Conservation (phyloP, 1,284 basidiomycete genomes). For the Schizopora paradoxa region DNA sequence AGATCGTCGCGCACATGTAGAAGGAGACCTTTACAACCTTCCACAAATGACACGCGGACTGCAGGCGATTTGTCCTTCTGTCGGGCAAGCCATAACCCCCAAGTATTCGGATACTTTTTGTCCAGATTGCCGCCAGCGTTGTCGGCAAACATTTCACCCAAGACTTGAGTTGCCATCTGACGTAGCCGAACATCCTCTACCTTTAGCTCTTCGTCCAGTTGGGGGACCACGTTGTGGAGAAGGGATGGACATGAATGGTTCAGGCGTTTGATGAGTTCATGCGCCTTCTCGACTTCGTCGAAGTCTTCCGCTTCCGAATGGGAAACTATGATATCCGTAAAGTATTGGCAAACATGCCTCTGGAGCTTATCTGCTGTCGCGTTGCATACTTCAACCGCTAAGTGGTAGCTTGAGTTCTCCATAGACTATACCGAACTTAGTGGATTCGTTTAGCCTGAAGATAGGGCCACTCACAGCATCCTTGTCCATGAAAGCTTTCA, state of each 20-base stretch:
- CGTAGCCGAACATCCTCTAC: conserved; percentile 74
- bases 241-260: conserved; percentile 78
- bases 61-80: conserved; percentile 70
- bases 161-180: conserved; percentile 72
- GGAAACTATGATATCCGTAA: conserved; percentile 79
- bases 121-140: conserved; percentile 70
- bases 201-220: conserved; percentile 87
- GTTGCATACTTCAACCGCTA: conserved; percentile 89
- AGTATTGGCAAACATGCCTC: conserved; percentile 86
- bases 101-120: conserved; percentile 77
- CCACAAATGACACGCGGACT: conserved; percentile 79
- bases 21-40: conserved; percentile 61
- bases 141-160: conserved; percentile 89
- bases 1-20: conserved; percentile 58
- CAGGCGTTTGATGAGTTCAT: conserved; percentile 83
- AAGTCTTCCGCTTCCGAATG: conserved; percentile 54
- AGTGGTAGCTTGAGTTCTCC: conserved; percentile 73
- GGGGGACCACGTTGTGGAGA: conserved; percentile 86
- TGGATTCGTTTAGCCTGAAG: conserved; percentile 8
- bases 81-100: conserved; percentile 81
- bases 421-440: conserved; percentile 41
- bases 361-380: conserved; percentile 82
- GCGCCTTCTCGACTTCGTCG: conserved; percentile 67
- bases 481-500: conserved; percentile 83
- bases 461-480: conserved; percentile 21